Evolutionary conservation across 768 basidiomycete genomes (phyloP), one percentile per base, ranked within the genome.

Genomic region (Butyriboletus loyo): DNA sequence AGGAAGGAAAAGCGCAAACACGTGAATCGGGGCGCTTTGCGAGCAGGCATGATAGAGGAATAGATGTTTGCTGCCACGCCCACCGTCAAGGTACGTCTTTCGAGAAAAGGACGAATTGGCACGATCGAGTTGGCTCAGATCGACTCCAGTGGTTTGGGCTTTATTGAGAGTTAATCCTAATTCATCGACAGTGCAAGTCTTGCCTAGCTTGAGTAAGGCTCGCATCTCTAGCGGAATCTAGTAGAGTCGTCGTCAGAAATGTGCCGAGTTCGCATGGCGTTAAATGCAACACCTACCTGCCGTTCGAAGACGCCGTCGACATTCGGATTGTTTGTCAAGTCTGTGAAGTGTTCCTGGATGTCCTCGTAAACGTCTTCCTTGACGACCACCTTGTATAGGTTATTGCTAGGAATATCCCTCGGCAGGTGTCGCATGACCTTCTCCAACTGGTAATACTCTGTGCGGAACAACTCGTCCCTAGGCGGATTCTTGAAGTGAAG

Each of bases 231-330:
- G 79, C 8, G 97, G 92, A 15, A 98, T 78, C 92, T 94, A 53
- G 22, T 37, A 24, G 8, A 51, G 14, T 13, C 32, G 31, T 49
- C 28, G 40, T 50, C 24, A 50, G 27, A 35, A 24, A 50, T 17
- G 25, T 7, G 17, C 21, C 21, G 1, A 1, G 25, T 44, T 39
- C 22, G 14, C 31, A 30, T 7, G 39, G 19, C 8, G 30, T 10
- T 15, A 14, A 47, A 27, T 2, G 24, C 17, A 44, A 44, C 3
- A 58, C 76, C 38, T 57, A 93, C 92, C 80, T 98, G 94, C 19
- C 87, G 77, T 72, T 99, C 97, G 62, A 87, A 99, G 4, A 97
- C 89, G 1, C 92, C 93, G 60, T 98, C 93, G 9, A 98, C 92
- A 63, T 90, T 92, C 0, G 95, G 91, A 62, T 95, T 90, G 64